Base-by-base conservation (phyloP, 441 rosid species). In the Omphalea diandra region DNA sequence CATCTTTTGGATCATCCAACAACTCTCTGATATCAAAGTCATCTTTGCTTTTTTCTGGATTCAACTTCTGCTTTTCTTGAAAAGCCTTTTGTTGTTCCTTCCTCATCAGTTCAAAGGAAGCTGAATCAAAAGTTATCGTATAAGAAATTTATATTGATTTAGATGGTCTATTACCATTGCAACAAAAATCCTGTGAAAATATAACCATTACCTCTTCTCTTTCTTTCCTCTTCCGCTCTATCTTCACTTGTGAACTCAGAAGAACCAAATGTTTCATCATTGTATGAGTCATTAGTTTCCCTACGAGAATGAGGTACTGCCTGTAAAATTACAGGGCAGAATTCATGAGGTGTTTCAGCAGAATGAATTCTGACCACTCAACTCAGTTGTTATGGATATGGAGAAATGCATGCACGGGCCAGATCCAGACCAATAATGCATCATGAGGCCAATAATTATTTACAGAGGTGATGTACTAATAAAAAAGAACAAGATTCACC, bases 191-290 rank as follows among this genome's bases (percentile, higher is more conserved):
- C 29, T 49, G 54, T 54, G 56, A 29, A 14, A 74, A 67, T 63
- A 76, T 41, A 76, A 65, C 31, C 57, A 40, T 72, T 77, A 96
- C 98, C 96, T 90, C 98, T 85, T 84, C 99, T 90, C 78, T 96
- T 87, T 81, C 86, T 88, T 83, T 96, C 99, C 75, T 93, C 99
- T 82, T 93, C 99, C 77, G 89, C 93, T 80, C 88, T 91, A 76
- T 90, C 97, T 63, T 91, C 99, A 74, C 79, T 82, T 7, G 93
- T 77, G 79, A 49, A 67, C 53, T 93, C 97, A 64, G 92, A 85
- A 76, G 97, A 86, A 78, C 99, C 98, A 79, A 96, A 96, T 40
- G 99, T 96, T 84, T 96, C 99, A 68, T 96, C 93, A 80, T 96
- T 90, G 65, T 43, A 65, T 1, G 97, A 84, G 79, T 96, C 98